Percentiles rank a stretch among this genome's conserved stretches.
phyloP scores from a whole-genome alignment of 2,329 filamentous ascomycete genomes.

The Chalaropsis thielavioides region DNA sequence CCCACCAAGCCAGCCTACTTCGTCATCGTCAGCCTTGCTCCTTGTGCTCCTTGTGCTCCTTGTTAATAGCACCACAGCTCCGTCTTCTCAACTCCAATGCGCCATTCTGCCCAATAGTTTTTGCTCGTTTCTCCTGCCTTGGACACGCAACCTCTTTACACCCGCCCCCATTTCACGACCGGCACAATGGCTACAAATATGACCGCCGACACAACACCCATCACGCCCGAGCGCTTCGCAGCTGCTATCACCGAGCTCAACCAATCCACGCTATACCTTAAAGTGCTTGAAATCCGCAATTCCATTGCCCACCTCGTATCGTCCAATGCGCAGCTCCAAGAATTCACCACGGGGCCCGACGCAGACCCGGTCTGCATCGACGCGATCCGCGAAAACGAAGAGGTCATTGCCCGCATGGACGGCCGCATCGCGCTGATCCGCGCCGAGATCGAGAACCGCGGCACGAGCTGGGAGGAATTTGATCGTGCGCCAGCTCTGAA shows the following conservation, averaged over 20 bases:
- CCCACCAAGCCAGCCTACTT: constrained; percentile 6
- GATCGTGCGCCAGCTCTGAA: constrained; percentile 27
- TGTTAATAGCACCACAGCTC: neutral
- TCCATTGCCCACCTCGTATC: constrained; percentile 58
- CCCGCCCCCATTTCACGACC: neutral
- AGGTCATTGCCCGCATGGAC: constrained; percentile 52
- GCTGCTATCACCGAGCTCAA: constrained; percentile 53
- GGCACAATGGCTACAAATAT: constrained; percentile 27
- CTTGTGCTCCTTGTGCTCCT: neutral
- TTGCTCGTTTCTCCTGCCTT: too few species aligned
- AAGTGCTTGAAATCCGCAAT: constrained; percentile 63
- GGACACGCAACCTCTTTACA: neutral
- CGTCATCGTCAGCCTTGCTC: constrained; percentile 7
- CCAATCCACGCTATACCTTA: constrained; percentile 52
- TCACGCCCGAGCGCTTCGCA: constrained; percentile 48
- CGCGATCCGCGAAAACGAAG: constrained; percentile 57
- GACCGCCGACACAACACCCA: constrained; percentile 49
- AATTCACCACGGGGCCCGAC: constrained; percentile 40
- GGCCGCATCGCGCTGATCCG: constrained; percentile 50
- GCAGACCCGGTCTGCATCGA: constrained; percentile 58
- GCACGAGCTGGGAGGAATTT: constrained; percentile 43
- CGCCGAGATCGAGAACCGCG: constrained; percentile 47
- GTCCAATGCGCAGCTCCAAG: constrained; percentile 57
- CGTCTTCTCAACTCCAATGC: too few species aligned
- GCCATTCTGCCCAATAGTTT: too few species aligned